These are phyloP conservation scores for Amanita fuliginea DNA, from an alignment of 768 basidiomycete genomes.

Conservation along the genomic window DNA sequence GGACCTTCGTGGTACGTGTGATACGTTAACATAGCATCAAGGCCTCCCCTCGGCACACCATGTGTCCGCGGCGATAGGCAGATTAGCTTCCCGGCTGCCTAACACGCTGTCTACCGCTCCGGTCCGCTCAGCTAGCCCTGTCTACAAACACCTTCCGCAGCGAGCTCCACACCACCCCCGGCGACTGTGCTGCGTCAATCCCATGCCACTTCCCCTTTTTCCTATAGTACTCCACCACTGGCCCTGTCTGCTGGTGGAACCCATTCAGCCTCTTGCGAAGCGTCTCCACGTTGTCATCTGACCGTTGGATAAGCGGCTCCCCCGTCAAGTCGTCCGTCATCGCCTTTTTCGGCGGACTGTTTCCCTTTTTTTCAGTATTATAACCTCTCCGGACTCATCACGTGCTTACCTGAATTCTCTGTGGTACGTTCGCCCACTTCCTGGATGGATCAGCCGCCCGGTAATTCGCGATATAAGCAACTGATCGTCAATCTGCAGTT, in stretches of 20 bases:
- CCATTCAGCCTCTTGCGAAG: slow-evolving; percentile 77
- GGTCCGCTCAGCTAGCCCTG: not conserved
- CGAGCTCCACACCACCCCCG: slow-evolving; percentile 85
- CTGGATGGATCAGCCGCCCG: slow-evolving; percentile 85
- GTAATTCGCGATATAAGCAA: slow-evolving; percentile 97
- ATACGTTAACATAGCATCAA: slow-evolving; percentile 4
- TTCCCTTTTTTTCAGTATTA: not conserved
- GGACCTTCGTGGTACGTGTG: slow-evolving; percentile 4
- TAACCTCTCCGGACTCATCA: not conserved
- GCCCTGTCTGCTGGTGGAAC: slow-evolving; percentile 93
- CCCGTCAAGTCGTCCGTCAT: slow-evolving; percentile 91
- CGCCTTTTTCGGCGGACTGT: slow-evolving; percentile 93
- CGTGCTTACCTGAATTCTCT: slow-evolving; percentile 78
- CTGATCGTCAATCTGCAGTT: slow-evolving; percentile 88
- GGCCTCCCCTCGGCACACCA: not conserved
- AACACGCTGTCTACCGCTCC: not conserved
- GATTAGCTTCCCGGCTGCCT: not conserved
- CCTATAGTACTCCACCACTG: slow-evolving; percentile 96
- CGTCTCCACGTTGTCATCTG: slow-evolving; percentile 96
- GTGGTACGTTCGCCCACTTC: slow-evolving; percentile 90
- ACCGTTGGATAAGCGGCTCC: slow-evolving; percentile 92
- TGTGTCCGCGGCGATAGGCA: slow-evolving; percentile 5
- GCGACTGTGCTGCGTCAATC: slow-evolving; percentile 91
- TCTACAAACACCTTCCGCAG: slow-evolving; percentile 49
- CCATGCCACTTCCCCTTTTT: slow-evolving; percentile 81